A percentile compares a stretch with the other conserved stretches of the same genome.
Evolutionary conservation across 2,329 filamentous ascomycete species (phyloP).

Genomic region (Hypoxylon sp.): DNA sequence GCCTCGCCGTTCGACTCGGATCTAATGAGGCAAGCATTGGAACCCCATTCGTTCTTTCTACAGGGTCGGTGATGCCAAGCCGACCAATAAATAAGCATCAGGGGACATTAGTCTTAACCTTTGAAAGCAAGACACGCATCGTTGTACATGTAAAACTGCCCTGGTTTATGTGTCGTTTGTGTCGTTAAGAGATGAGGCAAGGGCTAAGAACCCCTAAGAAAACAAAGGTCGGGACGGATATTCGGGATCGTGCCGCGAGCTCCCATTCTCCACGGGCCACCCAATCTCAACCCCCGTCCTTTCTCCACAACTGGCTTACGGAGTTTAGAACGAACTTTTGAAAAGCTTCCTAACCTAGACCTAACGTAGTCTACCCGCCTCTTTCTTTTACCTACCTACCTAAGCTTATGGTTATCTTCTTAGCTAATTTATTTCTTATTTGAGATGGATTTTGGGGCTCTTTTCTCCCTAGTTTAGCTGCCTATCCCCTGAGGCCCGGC

Average conservation of each 20-base stretch:
- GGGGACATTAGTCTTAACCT: conserved; percentile 15
- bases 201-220: not conserved
- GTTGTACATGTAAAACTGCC: not conserved
- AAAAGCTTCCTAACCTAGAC: conserved; percentile 3
- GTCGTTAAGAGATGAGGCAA: not conserved
- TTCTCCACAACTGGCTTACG: conserved; percentile 24
- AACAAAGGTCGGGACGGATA: conserved; percentile 17
- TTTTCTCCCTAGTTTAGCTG: not conserved
- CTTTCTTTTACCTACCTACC: conserved; percentile 40
- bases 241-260: conserved; percentile 24
- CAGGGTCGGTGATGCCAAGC: not conserved
- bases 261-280: conserved; percentile 13
- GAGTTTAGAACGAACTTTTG: conserved; percentile 19
- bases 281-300: conserved; percentile 28
- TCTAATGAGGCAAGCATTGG: not conserved
- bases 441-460: conserved; percentile 8
- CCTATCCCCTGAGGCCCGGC: conserved; percentile 1
- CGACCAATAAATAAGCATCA: not conserved
- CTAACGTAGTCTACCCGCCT: conserved; percentile 37
- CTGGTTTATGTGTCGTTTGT: not conserved
- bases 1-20: conserved; percentile 10
- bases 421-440: conserved; percentile 19
- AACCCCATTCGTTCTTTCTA: conserved; percentile 3
- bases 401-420: conserved; percentile 20
- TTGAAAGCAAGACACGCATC: conserved; percentile 32